Conservation (phyloP, 306 rosid genomes). For the Oxytropis ochrocephala region DNA sequence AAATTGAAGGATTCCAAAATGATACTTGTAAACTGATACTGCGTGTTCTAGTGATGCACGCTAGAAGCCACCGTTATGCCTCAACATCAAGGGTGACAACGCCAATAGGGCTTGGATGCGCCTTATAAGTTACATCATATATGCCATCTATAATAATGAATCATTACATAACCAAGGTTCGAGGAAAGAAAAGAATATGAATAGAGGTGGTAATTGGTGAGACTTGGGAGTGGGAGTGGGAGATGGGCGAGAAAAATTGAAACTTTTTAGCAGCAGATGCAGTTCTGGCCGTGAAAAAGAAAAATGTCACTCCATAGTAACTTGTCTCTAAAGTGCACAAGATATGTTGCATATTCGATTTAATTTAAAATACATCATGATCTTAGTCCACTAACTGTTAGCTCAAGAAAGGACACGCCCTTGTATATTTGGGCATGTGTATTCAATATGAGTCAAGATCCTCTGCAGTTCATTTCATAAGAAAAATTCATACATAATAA, state of each 20-base stretch:
- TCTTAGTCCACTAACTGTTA: neutral
- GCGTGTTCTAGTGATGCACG: too few relatives aligned
- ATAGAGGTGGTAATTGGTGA: neutral
- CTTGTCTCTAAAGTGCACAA: neutral
- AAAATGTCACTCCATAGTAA: neutral
- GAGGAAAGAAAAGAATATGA: too few relatives aligned
- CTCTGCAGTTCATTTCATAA: neutral
- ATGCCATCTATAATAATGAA: too few relatives aligned
- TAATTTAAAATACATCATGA: neutral
- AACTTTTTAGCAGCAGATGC: too few relatives aligned
- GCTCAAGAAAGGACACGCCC: neutral
- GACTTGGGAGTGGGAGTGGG: neutral
- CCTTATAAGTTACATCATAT: too few relatives aligned
- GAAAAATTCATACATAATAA: neutral
- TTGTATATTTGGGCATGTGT: neutral
- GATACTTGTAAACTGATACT: too few relatives aligned
- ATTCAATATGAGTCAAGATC: neutral
- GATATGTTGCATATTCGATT: neutral
- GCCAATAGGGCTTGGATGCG: too few relatives aligned
- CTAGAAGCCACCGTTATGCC: too few relatives aligned
- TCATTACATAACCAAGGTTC: too few relatives aligned
- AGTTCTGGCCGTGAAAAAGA: neutral
- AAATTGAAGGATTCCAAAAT: too few relatives aligned
- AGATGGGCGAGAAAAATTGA: neutral
- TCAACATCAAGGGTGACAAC: too few relatives aligned